Base-by-base conservation (phyloP, 2,329 filamentous ascomycete genomes). In the Chrysosporium queenslandicum region DNA sequence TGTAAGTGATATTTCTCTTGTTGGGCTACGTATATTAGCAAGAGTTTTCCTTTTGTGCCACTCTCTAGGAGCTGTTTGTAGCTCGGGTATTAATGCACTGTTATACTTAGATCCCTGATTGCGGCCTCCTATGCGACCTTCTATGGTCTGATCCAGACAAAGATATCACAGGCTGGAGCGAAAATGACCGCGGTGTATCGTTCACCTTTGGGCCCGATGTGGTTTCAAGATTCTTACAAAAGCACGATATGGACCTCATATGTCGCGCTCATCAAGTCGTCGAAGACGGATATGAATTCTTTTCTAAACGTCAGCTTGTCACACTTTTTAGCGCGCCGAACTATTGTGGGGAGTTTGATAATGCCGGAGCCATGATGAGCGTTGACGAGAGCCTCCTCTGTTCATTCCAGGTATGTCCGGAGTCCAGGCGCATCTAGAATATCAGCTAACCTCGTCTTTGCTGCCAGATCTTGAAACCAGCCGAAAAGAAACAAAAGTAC, bases 401-500 rank as follows among this genome's bases (percentile, higher is more conserved):
- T 79, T 96, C 90, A 58, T 98, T 98, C 85, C 92, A 97, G 86
- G 87, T 92, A 71, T 54, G 72, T 63, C 34, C 53, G 66, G 14
- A 30, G 27, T 32, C 42, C 32, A 27, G 30, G 21, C 21, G 46
- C 21, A 12, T 40, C 9, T 53, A 48, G 42, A 29, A 40, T 40
- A 20, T 47, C n/a, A 50, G 52, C 59, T 59, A 56, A 57, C 40
- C 20, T 54, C 49, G 42, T 47, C 46, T 45, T 40, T n/a, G 30
- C 43, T 50, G 25, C 63, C 21, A 94, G 88, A 97, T 98, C 69
- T 80, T 98, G 77, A 98, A 97, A 79, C 92, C 92, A 67, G 92
- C 92, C 73, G 92, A 98, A 82, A 98, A 98, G 85, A 98, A 98
- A 85, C 91, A 96, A 87, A 97, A 97, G 90, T 97, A 94, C 79